Conservation (phyloP, 1,139 yeast genomes). For the Diutina catenulata region DNA sequence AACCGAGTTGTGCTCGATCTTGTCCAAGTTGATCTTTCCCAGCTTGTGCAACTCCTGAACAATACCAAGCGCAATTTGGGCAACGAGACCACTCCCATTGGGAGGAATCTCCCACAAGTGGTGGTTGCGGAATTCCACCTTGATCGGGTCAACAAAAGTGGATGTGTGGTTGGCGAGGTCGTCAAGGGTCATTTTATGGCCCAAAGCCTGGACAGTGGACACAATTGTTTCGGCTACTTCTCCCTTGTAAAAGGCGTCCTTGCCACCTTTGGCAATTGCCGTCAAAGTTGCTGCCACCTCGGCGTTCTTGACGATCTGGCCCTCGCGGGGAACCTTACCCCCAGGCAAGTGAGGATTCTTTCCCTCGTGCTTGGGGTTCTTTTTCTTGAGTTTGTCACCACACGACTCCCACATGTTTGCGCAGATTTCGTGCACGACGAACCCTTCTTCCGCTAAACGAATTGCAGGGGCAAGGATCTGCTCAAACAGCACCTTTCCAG, state of each 20-base stretch:
- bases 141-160: conserved; percentile 51
- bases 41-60: conserved; percentile 41
- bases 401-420: conserved; percentile 39
- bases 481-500: conserved; percentile 47
- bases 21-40: conserved; percentile 32
- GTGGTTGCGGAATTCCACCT: conserved; percentile 32
- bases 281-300: conserved; percentile 44
- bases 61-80: conserved; percentile 56
- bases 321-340: conserved; percentile 25
- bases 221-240: conserved; percentile 55
- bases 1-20: conserved; percentile 52
- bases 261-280: conserved; percentile 44
- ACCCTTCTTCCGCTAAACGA: conserved; percentile 57
- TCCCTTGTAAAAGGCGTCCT: conserved; percentile 59
- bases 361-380: conserved; percentile 15
- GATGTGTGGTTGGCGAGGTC: conserved; percentile 50
- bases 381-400: conserved; percentile 23
- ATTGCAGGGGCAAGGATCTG: conserved; percentile 63
- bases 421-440: conserved; percentile 50
- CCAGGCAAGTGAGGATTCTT: not conserved
- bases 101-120: conserved; percentile 72
- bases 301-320: conserved; percentile 46
- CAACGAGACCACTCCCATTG: conserved; percentile 71
- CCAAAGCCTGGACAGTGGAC: conserved; percentile 35
- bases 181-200: conserved; percentile 43